These are phyloP conservation scores for Globisporangium rhizosaccharum DNA, from an alignment of 352 stramenopile genomes.

Conservation along the genomic window DNA sequence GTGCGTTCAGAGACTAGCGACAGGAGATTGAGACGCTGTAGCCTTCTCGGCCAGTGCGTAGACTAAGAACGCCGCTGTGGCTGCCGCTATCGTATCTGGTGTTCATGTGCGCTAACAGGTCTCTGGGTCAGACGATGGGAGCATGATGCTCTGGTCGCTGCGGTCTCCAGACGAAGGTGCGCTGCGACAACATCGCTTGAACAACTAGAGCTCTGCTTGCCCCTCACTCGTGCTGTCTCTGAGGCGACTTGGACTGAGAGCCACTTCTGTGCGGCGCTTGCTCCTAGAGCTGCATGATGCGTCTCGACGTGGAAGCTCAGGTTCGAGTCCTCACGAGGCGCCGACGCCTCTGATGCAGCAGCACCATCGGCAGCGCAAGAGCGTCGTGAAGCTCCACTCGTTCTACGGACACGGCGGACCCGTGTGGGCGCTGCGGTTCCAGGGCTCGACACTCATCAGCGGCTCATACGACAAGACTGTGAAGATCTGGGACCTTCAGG, in stretches of 20 bases:
- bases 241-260: not conserved
- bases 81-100: not conserved
- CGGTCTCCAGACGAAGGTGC: slow-evolving; percentile 15
- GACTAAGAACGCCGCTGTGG: not conserved
- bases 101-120: slow-evolving; percentile 6
- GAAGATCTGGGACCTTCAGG: slow-evolving; percentile 29
- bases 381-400: slow-evolving; percentile 23
- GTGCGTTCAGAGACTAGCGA: slow-evolving; percentile 2
- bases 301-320: not conserved
- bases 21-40: too few species aligned
- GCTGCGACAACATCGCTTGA: not conserved
- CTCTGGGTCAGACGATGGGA: slow-evolving; percentile 26
- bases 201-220: too few species aligned
- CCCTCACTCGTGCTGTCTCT: too few species aligned
- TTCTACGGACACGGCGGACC: slow-evolving; percentile 26
- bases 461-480: slow-evolving; percentile 34
- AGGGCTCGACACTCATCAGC: slow-evolving; percentile 17
- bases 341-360: slow-evolving; percentile 16
- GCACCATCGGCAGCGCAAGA: slow-evolving; percentile 22
- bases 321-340: not conserved
- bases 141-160: slow-evolving; percentile 29
- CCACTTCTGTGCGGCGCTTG: not conserved
- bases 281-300: not conserved
- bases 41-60: too few species aligned
- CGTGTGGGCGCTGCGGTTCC: slow-evolving; percentile 22